Evolutionary conservation across 106 monocot genomes (phyloP).

Genomic region (Phalaenopsis equestris): DNA sequence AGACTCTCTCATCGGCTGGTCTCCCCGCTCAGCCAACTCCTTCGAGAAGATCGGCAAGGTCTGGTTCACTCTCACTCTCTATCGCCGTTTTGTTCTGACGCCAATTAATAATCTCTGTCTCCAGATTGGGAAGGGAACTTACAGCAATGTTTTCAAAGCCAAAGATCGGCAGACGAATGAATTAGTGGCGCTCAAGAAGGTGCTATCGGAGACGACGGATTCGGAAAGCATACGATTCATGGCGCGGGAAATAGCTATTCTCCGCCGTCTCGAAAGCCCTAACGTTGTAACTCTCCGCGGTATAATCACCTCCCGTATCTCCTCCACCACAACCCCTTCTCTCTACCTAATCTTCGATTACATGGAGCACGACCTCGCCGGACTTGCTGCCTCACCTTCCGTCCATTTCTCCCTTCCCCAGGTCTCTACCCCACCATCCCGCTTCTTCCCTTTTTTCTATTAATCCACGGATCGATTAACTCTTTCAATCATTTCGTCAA

Average conservation of each 20-base stretch:
- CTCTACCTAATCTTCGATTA: constrained; percentile 60
- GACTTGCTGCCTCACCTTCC: constrained; percentile 28
- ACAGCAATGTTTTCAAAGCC: constrained; percentile 95
- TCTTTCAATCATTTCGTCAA: background rate
- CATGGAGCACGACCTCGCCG: constrained; percentile 67
- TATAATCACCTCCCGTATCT: constrained; percentile 46
- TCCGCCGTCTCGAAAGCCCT: constrained; percentile 43
- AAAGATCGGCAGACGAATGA: constrained; percentile 39
- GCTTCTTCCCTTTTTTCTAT: background rate
- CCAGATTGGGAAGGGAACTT: constrained; percentile 84
- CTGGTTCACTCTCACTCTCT: background rate
- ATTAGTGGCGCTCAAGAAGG: constrained; percentile 86
- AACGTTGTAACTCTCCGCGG: constrained; percentile 48
- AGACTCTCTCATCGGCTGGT: background rate
- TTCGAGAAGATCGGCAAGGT: constrained; percentile 7
- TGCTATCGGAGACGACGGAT: constrained; percentile 43
- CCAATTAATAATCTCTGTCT: background rate
- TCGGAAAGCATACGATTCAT: constrained; percentile 53
- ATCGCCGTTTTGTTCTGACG: background rate
- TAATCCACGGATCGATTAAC: background rate
- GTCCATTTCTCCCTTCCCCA: constrained; percentile 42
- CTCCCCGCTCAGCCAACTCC: background rate
- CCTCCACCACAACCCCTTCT: constrained; percentile 23
- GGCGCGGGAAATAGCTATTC: constrained; percentile 49
- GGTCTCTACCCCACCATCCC: constrained; percentile 11